These are phyloP conservation scores for Escovopsis sp. DNA, from an alignment of 2,329 filamentous ascomycete species.

Conservation along the genomic window DNA sequence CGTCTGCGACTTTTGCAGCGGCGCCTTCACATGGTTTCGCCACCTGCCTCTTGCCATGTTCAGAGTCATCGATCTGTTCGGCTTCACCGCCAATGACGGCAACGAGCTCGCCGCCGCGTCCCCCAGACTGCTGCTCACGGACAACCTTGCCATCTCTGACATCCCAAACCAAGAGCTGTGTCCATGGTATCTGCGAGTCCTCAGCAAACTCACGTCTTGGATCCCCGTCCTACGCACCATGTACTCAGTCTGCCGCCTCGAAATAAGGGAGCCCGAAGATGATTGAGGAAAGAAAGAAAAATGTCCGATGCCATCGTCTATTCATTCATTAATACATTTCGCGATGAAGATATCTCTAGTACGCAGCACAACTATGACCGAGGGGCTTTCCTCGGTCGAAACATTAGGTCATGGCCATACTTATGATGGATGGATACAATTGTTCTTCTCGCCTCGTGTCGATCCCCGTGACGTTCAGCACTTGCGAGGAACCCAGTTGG, in stretches of 20 bases:
- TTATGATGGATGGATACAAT: no score
- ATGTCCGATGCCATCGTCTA: no score
- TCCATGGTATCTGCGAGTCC: not conserved
- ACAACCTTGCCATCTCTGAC: not conserved
- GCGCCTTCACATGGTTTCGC: not conserved
- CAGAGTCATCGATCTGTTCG: not conserved
- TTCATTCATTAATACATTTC: no score
- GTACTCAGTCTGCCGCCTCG: not conserved
- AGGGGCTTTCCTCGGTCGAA: no score
- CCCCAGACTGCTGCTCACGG: not conserved
- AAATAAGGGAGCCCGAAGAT: not conserved
- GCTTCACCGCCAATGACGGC: not conserved
- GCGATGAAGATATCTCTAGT: no score
- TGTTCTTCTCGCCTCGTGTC: no score
- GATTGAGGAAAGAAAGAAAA: no score
- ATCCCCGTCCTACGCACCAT: not conserved
- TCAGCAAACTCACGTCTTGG: not conserved
- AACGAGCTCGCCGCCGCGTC: not conserved
- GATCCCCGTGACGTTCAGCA: constrained; percentile 4
- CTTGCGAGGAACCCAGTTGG: constrained; percentile 8
- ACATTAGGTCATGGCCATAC: no score
- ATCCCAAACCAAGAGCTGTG: not conserved
- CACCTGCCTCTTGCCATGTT: not conserved
- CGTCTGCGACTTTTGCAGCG: not conserved
- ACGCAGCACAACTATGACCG: no score